phyloP scores from a whole-genome alignment of 179 eudicot species.

The Spergularia azorica region DNA sequence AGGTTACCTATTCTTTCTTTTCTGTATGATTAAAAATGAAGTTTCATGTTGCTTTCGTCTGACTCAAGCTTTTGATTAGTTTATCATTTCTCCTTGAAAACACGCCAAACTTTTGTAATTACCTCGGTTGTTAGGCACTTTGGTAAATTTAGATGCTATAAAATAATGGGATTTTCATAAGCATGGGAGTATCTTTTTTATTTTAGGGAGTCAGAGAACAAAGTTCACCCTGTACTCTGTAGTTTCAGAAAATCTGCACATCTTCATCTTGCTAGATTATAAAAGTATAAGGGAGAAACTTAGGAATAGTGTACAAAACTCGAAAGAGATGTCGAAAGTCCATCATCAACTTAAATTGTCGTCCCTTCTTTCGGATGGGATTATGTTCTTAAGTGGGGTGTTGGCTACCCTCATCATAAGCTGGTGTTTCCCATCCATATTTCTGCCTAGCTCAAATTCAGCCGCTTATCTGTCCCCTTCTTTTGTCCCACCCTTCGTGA shows the following conservation, averaged over 20 bases:
- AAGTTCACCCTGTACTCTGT: too few relatives aligned
- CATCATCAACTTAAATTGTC: slow-evolving; percentile 3
- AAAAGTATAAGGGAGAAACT: too few relatives aligned
- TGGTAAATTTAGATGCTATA: neutral
- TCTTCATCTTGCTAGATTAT: too few relatives aligned
- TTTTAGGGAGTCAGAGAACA: too few relatives aligned
- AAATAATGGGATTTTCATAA: neutral
- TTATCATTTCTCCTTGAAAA: neutral
- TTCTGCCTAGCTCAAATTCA: neutral
- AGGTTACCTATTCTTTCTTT: neutral
- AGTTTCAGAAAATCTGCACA: too few relatives aligned
- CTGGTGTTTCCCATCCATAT: neutral
- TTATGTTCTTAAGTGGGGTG: slow-evolving; percentile 5
- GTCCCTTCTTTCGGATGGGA: neutral
- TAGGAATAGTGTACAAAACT: neutral
- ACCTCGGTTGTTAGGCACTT: neutral
- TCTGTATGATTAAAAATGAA: neutral
- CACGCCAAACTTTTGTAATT: slow-evolving; percentile 5
- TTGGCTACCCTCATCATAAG: neutral
- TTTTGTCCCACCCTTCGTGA: neutral
- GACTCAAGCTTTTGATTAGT: neutral
- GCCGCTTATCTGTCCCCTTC: slow-evolving; percentile 1
- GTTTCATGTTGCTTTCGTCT: neutral
- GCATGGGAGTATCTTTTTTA: neutral
- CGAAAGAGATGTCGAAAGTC: neutral